These are phyloP conservation scores for Apophysomyces variabilis DNA, from an alignment of 371 early-diverging fungal genomes.

Conservation along the genomic window DNA sequence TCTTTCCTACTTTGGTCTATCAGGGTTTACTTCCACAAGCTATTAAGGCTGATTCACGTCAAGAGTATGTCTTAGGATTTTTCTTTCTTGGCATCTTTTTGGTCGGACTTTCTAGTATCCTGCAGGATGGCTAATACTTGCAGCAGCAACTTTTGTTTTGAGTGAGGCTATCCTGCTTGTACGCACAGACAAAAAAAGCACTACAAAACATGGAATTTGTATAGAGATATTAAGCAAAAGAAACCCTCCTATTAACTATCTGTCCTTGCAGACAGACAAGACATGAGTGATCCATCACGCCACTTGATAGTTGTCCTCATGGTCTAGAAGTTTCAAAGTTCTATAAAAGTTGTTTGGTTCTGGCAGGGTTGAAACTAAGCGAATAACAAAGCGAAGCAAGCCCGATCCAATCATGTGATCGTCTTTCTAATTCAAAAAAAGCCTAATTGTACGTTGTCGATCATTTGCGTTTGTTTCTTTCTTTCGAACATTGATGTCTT, in stretches of 20 bases:
- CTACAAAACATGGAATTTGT: not conserved
- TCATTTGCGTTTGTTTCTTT: not conserved
- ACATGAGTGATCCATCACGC: not conserved
- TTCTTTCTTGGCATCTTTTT: slow-evolving; percentile 61
- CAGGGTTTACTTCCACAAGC: slow-evolving; percentile 60
- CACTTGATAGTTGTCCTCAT: not conserved
- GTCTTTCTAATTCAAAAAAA: too few species aligned
- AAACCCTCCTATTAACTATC: too few species aligned
- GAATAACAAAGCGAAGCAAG: not conserved
- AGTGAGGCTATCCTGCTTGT: too few species aligned
- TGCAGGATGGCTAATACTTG: slow-evolving; percentile 25
- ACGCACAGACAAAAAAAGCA: not conserved
- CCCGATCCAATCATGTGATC: not conserved
- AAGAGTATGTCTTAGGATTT: slow-evolving; percentile 44
- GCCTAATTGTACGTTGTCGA: not conserved
- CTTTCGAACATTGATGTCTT: not conserved
- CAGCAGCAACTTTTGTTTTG: too few species aligned
- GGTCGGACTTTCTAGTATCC: slow-evolving; percentile 43
- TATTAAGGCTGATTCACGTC: slow-evolving; percentile 48
- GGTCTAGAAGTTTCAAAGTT: not conserved
- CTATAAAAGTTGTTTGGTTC: too few species aligned
- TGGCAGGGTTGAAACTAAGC: not conserved
- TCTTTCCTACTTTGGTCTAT: slow-evolving; percentile 11
- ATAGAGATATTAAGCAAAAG: not conserved
- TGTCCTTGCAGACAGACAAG: too few species aligned